These are phyloP conservation scores for Malus domestica DNA, from an alignment of 306 rosid genomes.

Conservation along the genomic window DNA sequence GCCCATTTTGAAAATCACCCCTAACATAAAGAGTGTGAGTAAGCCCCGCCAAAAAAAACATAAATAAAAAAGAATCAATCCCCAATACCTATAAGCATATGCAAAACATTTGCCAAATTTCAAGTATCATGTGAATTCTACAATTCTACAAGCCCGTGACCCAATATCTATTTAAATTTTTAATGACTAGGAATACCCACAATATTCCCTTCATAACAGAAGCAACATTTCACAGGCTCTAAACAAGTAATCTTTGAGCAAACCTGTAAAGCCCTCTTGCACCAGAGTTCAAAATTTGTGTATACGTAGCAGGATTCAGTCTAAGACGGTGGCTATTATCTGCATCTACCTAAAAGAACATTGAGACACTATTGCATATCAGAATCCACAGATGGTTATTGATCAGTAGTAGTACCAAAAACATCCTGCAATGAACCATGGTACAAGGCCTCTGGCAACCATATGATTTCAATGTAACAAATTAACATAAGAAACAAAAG, in stretches of 20 bases:
- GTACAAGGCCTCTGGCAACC: neutral
- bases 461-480: neutral
- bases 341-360: slow-evolving; percentile 65
- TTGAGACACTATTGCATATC: neutral
- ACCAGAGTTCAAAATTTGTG: slow-evolving; percentile 56
- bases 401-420: neutral
- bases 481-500: neutral
- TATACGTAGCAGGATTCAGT: slow-evolving; percentile 71
- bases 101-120: neutral
- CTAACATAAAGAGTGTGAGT: too few relatives aligned
- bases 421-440: neutral
- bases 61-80: neutral
- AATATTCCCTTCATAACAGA: neutral
- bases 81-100: neutral
- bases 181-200: neutral
- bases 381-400: neutral
- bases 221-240: neutral
- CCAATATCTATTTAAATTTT: neutral
- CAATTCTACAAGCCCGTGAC: neutral
- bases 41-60: neutral
- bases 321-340: slow-evolving; percentile 51
- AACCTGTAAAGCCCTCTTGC: slow-evolving; percentile 92
- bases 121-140: neutral
- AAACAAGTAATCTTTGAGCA: neutral
- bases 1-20: too few relatives aligned